Conservation (phyloP, 768 basidiomycete species). For the Trametes cinnabarina region DNA sequence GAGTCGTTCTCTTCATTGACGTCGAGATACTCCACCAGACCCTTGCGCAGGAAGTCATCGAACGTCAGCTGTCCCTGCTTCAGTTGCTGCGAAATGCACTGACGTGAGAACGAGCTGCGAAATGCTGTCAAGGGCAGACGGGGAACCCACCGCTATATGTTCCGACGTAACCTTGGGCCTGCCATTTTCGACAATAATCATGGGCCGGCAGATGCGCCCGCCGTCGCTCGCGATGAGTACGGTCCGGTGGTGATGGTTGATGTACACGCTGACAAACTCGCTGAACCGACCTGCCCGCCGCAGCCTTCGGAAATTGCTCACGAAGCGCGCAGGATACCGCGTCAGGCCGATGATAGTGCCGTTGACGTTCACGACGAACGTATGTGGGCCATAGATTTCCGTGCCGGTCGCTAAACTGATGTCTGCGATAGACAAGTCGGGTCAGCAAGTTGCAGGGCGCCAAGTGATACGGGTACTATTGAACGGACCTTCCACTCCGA, state of each 20-base stretch:
- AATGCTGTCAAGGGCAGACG: background rate
- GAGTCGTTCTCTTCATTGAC: constrained; percentile 99
- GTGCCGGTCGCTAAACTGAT: constrained; percentile 89
- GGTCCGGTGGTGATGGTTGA: constrained; percentile 91
- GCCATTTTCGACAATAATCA: constrained; percentile 91
- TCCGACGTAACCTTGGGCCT: constrained; percentile 72
- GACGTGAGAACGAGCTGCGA: background rate
- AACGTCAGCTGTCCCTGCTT: constrained; percentile 79
- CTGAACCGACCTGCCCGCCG: constrained; percentile 89
- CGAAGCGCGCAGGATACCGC: constrained; percentile 79
- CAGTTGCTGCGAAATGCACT: constrained; percentile 52
- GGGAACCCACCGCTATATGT: constrained; percentile 66
- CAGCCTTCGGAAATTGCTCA: constrained; percentile 86
- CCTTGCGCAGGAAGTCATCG: constrained; percentile 89
- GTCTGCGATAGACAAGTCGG: constrained; percentile 46
- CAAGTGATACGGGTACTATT: background rate
- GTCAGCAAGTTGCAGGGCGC: constrained; percentile 7
- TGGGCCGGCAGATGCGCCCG: constrained; percentile 94
- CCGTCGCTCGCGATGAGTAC: constrained; percentile 98
- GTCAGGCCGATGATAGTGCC: constrained; percentile 95
- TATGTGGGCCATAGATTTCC: constrained; percentile 91
- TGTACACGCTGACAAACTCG: constrained; percentile 95
- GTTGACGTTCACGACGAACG: constrained; percentile 95
- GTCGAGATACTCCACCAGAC: constrained; percentile 96
- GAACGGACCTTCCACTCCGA: constrained; percentile 89